Conservation (phyloP, 2,329 filamentous ascomycete genomes). For the Fusarium sp. region DNA sequence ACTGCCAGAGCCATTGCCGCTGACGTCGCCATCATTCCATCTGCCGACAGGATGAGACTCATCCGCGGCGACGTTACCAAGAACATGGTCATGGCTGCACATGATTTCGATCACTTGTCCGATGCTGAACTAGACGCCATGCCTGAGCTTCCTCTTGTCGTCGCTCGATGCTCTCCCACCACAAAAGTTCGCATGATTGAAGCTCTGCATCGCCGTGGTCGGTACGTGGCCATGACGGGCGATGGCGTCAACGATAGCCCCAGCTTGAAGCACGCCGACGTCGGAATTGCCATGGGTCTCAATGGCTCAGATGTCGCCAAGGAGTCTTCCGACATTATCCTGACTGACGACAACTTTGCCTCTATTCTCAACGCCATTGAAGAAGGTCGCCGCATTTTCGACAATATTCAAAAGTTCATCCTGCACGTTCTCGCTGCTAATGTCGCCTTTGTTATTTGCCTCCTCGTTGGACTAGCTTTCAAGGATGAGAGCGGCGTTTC, state of each 20-base stretch:
- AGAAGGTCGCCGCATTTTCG: slow-evolving; percentile 74
- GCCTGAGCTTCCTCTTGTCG: slow-evolving; percentile 71
- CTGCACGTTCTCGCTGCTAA: slow-evolving; percentile 74
- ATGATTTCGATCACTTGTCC: slow-evolving; percentile 71
- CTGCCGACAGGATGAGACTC: slow-evolving; percentile 48
- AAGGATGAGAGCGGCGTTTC: slow-evolving; percentile 72
- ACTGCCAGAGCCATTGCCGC: slow-evolving; percentile 70
- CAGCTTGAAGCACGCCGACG: slow-evolving; percentile 72
- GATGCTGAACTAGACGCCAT: slow-evolving; percentile 72
- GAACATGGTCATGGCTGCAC: slow-evolving; percentile 70
- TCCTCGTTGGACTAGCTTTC: slow-evolving; percentile 75
- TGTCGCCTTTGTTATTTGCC: slow-evolving; percentile 72
- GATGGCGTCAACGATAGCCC: slow-evolving; percentile 78
- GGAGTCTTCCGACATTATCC: slow-evolving; percentile 71
- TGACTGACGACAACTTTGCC: slow-evolving; percentile 76
- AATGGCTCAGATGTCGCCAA: slow-evolving; percentile 77
- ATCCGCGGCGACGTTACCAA: slow-evolving; percentile 63
- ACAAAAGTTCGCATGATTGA: slow-evolving; percentile 82
- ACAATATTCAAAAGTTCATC: slow-evolving; percentile 78
- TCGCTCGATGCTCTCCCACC: slow-evolving; percentile 75
- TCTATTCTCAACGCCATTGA: slow-evolving; percentile 60
- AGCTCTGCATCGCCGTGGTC: slow-evolving; percentile 71
- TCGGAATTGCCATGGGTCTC: slow-evolving; percentile 75
- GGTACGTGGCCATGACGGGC: slow-evolving; percentile 75
- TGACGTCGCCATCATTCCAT: slow-evolving; percentile 68